Base-by-base conservation (phyloP, 139 green algal species). In the Haematococcus sp. region DNA sequence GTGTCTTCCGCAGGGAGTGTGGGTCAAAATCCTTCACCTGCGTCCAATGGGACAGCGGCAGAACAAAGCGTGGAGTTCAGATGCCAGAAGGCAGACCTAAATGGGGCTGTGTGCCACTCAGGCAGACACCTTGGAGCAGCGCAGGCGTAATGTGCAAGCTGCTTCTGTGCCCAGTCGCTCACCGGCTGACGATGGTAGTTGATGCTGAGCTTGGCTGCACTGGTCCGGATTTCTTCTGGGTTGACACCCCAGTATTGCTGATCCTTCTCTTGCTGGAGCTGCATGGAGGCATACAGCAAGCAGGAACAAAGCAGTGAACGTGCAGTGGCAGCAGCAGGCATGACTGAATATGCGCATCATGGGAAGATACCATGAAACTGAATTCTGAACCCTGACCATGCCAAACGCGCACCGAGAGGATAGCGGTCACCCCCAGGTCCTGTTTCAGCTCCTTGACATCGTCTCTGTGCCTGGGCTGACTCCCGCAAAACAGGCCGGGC, bases 21-120 rank as follows among this genome's bases (percentile, higher is more conserved):
- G 82, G 81, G 68, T 93, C 88, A 83, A 96, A 96, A 71, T 96
- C 91, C 23, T 77, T 64, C 2, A 83, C 85, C 70, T 87, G 84
- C 23, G 17, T 23, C n/a, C n/a, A 17, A 52, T 19, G 51, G 4
- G 23, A 51, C 46, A 20, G 16, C 7, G 49, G 4, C 13, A 51
- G 23, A n/a, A n/a, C n/a, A n/a, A n/a, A n/a, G n/a, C n/a, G n/a
- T n/a, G n/a, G n/a, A n/a, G n/a, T n/a, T n/a, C n/a, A n/a, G n/a
- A n/a, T n/a, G n/a, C n/a, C n/a, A n/a, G n/a, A n/a, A n/a, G n/a
- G n/a, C n/a, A n/a, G n/a, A n/a, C n/a, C n/a, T n/a, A n/a, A n/a
- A n/a, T n/a, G n/a, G n/a, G n/a, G 33, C 1, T 30, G 35, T 51
- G 11, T 63, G 25, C 40, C 22, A 64, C 1, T n/a, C 17, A 22